A percentile compares a stretch with the other conserved stretches of the same genome.
phyloP scores from a whole-genome alignment of 805 yeast genomes.

The Ogataea chonburiensis region DNA sequence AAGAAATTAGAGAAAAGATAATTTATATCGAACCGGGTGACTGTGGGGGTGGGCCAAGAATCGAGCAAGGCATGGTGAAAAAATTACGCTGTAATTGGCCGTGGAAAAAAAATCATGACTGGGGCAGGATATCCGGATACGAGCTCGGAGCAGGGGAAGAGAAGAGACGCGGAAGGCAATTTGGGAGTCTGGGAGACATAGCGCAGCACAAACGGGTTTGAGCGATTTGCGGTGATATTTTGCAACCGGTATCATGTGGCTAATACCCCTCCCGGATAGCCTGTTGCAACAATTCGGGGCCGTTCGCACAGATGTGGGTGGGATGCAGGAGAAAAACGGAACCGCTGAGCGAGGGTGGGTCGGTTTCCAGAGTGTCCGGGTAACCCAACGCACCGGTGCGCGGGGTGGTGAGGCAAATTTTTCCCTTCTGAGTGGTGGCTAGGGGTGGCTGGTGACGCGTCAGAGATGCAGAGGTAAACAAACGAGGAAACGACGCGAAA shows the following conservation, averaged over 20 bases:
- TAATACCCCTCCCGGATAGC: conserved; percentile 3
- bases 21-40: conserved; percentile 6
- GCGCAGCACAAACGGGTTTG: too few relatives aligned
- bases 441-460: conserved; percentile 8
- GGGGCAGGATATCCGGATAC: conserved; percentile 8
- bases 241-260: too few relatives aligned
- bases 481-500: conserved; percentile 12
- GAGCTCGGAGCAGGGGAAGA: conserved; percentile 10
- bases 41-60: too few relatives aligned
- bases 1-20: conserved; percentile 3
- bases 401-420: not conserved
- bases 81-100: conserved; percentile 8
- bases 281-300: conserved; percentile 1
- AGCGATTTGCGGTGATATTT: too few relatives aligned
- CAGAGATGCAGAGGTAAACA: conserved; percentile 12
- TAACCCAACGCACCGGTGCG: too few relatives aligned
- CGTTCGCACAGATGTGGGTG: too few relatives aligned
- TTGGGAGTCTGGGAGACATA: too few relatives aligned
- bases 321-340: too few relatives aligned
- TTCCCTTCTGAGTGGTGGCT: not conserved
- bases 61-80: conserved; percentile 2
- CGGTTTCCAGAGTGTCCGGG: too few relatives aligned
- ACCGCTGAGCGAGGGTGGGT: too few relatives aligned
- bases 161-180: too few relatives aligned
- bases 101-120: conserved; percentile 8